phyloP scores from a whole-genome alignment of 192 early-diverging fungal species.

The Coemansia sp. region DNA sequence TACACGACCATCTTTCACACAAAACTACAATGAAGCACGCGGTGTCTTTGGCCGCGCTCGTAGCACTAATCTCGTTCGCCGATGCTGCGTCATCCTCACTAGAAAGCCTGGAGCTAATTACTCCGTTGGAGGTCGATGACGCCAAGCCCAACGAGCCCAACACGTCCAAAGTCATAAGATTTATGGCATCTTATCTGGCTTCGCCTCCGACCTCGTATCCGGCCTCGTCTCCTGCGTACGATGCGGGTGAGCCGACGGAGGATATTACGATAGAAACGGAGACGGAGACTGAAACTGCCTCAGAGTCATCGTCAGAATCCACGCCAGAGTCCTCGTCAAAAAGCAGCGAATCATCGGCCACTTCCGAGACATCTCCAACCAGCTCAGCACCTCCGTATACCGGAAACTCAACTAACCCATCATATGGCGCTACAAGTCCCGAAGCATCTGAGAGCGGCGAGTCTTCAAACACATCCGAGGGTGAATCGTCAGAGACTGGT shows the following conservation, averaged over 20 bases:
- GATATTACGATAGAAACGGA: too few relatives aligned
- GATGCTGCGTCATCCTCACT: not conserved
- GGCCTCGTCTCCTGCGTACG: not conserved
- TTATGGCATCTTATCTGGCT: constrained; percentile 5
- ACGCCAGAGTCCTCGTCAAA: too few relatives aligned
- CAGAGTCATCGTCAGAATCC: too few relatives aligned
- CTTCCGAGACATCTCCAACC: not conserved
- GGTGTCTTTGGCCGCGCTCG: not conserved
- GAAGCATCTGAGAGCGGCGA: too few relatives aligned
- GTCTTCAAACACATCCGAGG: too few relatives aligned
- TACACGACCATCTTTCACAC: not conserved
- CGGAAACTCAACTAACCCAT: not conserved
- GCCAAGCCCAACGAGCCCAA: constrained; percentile 7
- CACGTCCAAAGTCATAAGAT: not conserved
- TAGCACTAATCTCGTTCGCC: not conserved
- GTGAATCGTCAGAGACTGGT: too few relatives aligned
- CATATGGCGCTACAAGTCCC: not conserved
- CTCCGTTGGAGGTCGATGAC: not conserved
- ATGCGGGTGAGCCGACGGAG: too few relatives aligned
- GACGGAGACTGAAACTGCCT: not conserved
- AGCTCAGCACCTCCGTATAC: not conserved
- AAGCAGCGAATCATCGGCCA: too few relatives aligned
- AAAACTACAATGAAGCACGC: not conserved
- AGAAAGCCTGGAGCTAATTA: not conserved
- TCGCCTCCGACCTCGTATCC: not conserved